phyloP scores from a whole-genome alignment of 2,329 filamentous ascomycete genomes.

The Calonectria fujianensis region DNA sequence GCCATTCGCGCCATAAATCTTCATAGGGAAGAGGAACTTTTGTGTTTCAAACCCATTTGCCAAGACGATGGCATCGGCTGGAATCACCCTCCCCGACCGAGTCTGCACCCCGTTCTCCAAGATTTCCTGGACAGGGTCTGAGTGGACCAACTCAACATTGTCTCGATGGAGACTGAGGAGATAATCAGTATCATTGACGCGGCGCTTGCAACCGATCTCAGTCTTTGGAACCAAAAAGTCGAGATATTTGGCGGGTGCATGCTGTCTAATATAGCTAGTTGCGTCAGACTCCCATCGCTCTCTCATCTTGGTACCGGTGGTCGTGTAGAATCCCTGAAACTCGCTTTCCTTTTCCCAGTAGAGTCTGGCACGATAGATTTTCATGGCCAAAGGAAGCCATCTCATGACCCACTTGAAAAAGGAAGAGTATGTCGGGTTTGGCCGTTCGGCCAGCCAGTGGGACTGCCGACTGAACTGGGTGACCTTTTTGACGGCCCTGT shows the following conservation, averaged over 20 bases:
- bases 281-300: constrained; percentile 42
- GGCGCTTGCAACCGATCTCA: constrained; percentile 60
- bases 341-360: constrained; percentile 50
- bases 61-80: constrained; percentile 63
- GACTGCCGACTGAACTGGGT: constrained; percentile 70
- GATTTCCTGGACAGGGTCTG: constrained; percentile 45
- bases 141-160: constrained; percentile 57
- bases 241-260: constrained; percentile 55
- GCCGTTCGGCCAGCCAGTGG: constrained; percentile 64
- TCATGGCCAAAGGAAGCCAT: constrained; percentile 51
- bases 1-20: constrained; percentile 66
- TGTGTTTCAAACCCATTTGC: constrained; percentile 70
- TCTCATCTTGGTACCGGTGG: constrained; percentile 43
- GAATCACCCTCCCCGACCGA: constrained; percentile 45
- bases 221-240: constrained; percentile 58
- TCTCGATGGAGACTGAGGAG: constrained; percentile 54
- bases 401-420: constrained; percentile 52
- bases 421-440: constrained; percentile 49
- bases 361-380: constrained; percentile 45
- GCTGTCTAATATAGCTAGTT: constrained; percentile 53
- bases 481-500: constrained; percentile 59
- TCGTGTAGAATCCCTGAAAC: constrained; percentile 51
- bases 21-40: constrained; percentile 67
- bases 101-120: constrained; percentile 45
- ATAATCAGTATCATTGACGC: constrained; percentile 60